Base-by-base conservation (phyloP, 139 green algal species). In the Chlamydomonas sp. region DNA sequence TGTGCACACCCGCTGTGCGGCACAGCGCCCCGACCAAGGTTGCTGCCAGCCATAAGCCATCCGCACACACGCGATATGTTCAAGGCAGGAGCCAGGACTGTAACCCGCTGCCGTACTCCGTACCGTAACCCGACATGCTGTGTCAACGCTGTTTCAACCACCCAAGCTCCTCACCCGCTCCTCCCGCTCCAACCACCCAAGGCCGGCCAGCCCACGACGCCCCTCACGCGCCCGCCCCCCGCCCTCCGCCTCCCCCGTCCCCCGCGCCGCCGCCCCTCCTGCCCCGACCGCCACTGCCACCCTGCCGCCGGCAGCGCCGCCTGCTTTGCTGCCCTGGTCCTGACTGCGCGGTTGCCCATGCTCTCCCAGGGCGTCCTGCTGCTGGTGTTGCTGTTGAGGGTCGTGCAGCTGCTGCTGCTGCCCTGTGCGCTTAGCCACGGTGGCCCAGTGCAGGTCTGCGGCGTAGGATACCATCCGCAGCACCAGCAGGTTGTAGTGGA, bases 401-500 rank as follows among this genome's bases (percentile, higher is more conserved):
- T 71, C 73, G 12, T 67, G 62, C 7, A 68, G 78, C 78, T 59
- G 79, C 63, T 63, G 79, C 59, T 84, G 79, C 6, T 74, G 57
- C 57, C 63, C 79, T n/a, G 79, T 10, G 18, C 60, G 18, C 61
- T 17, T 9, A 58, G 66, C 63, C 63, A 17, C 17, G 14, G 74
- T 78, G 68, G 91, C 84, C 97, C 95, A 98, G 85, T 97, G 92
- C 17, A 93, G 87, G 88, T 99, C 97, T 58, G 97, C 84, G 0
- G 89, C 92, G 77, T 94, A 99, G 69, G 95, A 98, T 15, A 99
- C 84, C 87, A 97, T 93, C 68, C 97, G 93, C 63, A 99, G 93
- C 57, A 97, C 16, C 1, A 97, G 79, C 18, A 99, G 80, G 87
- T 99, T 99, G 93, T 96, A 99, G 88, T 94, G 92, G 77, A 98